phyloP scores from a whole-genome alignment of 371 early-diverging fungal species.

The Mucor circinelloides region DNA sequence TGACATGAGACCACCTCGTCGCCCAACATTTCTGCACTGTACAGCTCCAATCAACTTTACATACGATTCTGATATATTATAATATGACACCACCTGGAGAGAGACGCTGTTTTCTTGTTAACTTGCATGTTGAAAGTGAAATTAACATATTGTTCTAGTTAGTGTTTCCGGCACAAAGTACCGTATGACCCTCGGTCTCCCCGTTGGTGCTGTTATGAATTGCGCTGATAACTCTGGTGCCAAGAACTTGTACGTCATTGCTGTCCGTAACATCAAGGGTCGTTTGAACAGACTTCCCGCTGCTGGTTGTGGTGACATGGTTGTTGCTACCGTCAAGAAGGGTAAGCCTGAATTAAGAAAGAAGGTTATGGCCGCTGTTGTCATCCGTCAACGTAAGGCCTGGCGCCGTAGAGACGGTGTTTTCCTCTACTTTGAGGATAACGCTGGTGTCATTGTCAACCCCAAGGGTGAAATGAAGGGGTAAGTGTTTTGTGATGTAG shows the following conservation, averaged over 20 bases:
- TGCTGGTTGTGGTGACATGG: constrained; percentile 99
- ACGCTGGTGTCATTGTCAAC: constrained; percentile 64
- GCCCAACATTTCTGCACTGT: not conserved
- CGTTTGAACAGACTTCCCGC: constrained; percentile 99
- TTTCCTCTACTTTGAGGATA: constrained; percentile 97
- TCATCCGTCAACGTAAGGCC: constrained; percentile 99
- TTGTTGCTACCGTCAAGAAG: constrained; percentile 99
- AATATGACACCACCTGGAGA: not conserved
- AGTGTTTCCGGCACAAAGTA: constrained; percentile 94
- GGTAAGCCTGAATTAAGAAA: constrained; percentile 99
- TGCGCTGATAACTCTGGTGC: constrained; percentile 99
- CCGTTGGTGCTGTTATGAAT: constrained; percentile 99
- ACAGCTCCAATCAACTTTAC: not conserved
- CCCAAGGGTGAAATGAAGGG: constrained; percentile 99
- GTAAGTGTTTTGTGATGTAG: not conserved
- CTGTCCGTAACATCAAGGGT: constrained; percentile 96
- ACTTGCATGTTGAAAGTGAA: not conserved
- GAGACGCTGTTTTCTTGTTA: not conserved
- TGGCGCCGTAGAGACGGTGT: constrained; percentile 99
- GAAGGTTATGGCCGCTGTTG: constrained; percentile 99
- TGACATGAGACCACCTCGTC: not conserved
- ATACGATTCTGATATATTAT: not conserved
- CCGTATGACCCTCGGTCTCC: constrained; percentile 99
- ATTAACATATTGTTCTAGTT: constrained; percentile 31
- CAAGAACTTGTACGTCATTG: constrained; percentile 99